A percentile compares a stretch with the other conserved stretches of the same genome.
Conservation (phyloP, 495 filamentous ascomycete genomes). For the Lasiosphaeria miniovina region DNA sequence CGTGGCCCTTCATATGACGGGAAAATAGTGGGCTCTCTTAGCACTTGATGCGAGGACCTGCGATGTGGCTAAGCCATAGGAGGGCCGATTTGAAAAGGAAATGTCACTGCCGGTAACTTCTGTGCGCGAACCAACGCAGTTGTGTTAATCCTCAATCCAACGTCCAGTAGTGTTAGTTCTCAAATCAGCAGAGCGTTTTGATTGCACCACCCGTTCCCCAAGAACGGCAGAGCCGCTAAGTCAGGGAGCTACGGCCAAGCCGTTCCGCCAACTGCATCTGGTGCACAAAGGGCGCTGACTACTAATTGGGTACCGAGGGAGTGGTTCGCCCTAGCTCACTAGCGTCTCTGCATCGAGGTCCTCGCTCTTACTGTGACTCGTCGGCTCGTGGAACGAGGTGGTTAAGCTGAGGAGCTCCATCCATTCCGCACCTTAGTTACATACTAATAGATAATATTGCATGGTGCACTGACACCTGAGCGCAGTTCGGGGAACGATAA, state of each 20-base stretch:
- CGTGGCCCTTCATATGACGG: no score
- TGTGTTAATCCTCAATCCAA: neutral
- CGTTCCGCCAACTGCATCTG: neutral
- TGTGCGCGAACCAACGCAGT: neutral
- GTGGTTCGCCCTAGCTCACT: constrained; percentile 1
- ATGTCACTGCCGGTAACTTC: neutral
- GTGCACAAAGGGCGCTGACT: neutral
- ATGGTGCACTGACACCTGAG: neutral
- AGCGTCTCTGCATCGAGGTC: constrained; percentile 1
- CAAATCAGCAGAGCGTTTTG: neutral
- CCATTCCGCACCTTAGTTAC: constrained; percentile 1
- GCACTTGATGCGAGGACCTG: neutral
- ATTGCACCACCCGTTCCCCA: neutral
- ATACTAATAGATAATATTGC: constrained; percentile 1
- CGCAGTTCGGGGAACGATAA: constrained; percentile 1
- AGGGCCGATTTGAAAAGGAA: neutral
- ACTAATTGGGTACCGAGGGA: constrained; percentile 1
- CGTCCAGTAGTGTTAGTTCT: neutral
- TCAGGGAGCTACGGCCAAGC: neutral
- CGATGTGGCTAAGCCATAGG: neutral
- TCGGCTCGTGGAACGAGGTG: neutral
- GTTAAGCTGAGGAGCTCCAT: constrained; percentile 1
- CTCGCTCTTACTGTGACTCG: neutral
- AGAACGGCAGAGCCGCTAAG: neutral
- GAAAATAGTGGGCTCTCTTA: no score